Evolutionary conservation across 1,284 basidiomycete species (phyloP).

Genomic region (Malassezia psittaci): DNA sequence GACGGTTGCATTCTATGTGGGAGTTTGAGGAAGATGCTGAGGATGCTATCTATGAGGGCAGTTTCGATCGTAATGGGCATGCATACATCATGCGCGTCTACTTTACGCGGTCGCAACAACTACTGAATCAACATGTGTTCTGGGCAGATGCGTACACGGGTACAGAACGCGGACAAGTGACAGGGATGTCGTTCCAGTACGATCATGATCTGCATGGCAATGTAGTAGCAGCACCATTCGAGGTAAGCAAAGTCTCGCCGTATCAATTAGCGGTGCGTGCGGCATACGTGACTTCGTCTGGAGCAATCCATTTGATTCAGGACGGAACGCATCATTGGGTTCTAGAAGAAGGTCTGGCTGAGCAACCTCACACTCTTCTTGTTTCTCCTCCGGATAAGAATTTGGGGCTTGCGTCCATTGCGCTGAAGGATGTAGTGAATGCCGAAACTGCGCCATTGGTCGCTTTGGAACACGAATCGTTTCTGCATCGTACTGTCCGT

Average conservation of each 20-base stretch:
- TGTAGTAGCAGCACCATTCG: constrained; percentile 53
- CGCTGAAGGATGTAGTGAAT: constrained; percentile 39
- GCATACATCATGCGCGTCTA: constrained; percentile 62
- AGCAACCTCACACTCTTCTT: constrained; percentile 55
- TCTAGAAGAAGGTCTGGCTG: constrained; percentile 69
- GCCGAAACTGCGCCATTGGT: background rate
- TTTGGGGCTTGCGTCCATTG: constrained; percentile 33
- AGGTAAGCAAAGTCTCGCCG: constrained; percentile 52
- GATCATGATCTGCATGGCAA: constrained; percentile 63
- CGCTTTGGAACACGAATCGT: constrained; percentile 32
- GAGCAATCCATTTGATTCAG: constrained; percentile 67
- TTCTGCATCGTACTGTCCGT: constrained; percentile 49
- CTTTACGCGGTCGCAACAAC: constrained; percentile 49
- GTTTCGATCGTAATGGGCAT: constrained; percentile 55
- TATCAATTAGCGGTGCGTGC: constrained; percentile 53
- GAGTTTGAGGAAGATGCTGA: constrained; percentile 43
- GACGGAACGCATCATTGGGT: constrained; percentile 62
- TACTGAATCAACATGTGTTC: constrained; percentile 55
- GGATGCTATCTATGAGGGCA: constrained; percentile 51
- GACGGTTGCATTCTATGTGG: constrained; percentile 27
- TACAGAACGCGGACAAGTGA: constrained; percentile 55
- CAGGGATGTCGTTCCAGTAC: constrained; percentile 62
- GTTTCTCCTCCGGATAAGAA: constrained; percentile 67
- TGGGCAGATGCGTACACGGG: constrained; percentile 53
- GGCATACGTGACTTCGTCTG: constrained; percentile 64